Percentiles rank a stretch among this genome's conserved stretches.
These are phyloP conservation scores for Kodamaea fukazawae DNA, from an alignment of 805 yeast species.

Conservation along the genomic window DNA sequence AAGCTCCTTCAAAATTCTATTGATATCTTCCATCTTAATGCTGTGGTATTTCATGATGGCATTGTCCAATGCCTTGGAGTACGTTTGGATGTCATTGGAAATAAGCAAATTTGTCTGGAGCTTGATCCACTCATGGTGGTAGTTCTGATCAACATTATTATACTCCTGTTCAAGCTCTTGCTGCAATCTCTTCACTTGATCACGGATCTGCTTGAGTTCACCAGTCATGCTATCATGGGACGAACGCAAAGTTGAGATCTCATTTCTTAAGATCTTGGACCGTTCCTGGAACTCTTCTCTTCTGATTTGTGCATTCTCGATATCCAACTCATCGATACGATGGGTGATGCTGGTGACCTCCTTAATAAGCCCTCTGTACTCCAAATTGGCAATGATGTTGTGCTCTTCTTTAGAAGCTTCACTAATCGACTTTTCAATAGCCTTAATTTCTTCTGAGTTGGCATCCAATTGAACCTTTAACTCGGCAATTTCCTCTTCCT, in stretches of 20 bases:
- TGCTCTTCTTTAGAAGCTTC: slow-evolving; percentile 46
- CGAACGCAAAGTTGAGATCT: slow-evolving; percentile 56
- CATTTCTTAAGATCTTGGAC: slow-evolving; percentile 48
- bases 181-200: slow-evolving; percentile 56
- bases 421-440: slow-evolving; percentile 23
- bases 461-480: slow-evolving; percentile 22
- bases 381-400: slow-evolving; percentile 62
- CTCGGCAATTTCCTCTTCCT: slow-evolving; percentile 14
- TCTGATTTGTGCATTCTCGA: slow-evolving; percentile 56
- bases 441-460: slow-evolving; percentile 19
- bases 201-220: slow-evolving; percentile 78
- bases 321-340: slow-evolving; percentile 46
- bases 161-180: slow-evolving; percentile 70
- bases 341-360: slow-evolving; percentile 37
- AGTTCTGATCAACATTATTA: slow-evolving; percentile 58
- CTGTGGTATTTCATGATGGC: slow-evolving; percentile 94
- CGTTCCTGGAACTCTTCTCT: slow-evolving; percentile 60
- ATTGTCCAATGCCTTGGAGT: slow-evolving; percentile 80
- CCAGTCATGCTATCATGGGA: slow-evolving; percentile 75
- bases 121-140: slow-evolving; percentile 69
- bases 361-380: slow-evolving; percentile 44
- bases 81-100: slow-evolving; percentile 76
- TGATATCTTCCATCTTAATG: slow-evolving; percentile 88
- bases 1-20: slow-evolving; percentile 79
- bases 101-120: slow-evolving; percentile 73